These are phyloP conservation scores for Penicillium sp. DNA, from an alignment of 2,329 filamentous ascomycete species.

Conservation along the genomic window DNA sequence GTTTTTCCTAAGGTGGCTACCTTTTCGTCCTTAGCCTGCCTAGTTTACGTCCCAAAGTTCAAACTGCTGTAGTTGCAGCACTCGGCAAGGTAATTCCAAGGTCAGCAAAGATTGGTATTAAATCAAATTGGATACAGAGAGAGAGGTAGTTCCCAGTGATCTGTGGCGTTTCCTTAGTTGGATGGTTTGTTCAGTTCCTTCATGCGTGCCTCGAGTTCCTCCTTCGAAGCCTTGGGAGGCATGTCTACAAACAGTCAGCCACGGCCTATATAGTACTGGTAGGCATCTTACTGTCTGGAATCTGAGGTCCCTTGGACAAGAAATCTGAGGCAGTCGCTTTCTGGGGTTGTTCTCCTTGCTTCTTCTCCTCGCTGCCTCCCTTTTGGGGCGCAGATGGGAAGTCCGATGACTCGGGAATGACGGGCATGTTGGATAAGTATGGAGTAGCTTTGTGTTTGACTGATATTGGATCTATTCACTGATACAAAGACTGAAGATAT, in stretches of 20 bases:
- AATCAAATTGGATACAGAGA: not conserved
- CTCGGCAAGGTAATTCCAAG: not conserved
- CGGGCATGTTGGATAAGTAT: slow-evolving; percentile 26
- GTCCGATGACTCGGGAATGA: slow-evolving; percentile 29
- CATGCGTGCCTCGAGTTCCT: slow-evolving; percentile 63
- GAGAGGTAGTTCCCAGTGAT: not conserved
- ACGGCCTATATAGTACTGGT: not conserved
- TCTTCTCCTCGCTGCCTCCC: slow-evolving; percentile 20
- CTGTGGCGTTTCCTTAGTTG: not conserved
- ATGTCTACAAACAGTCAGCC: slow-evolving; percentile 30
- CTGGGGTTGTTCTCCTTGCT: slow-evolving; percentile 33
- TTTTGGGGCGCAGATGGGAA: slow-evolving; percentile 22
- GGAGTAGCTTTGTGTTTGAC: not conserved
- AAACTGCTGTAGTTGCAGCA: not conserved
- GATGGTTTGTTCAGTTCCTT: slow-evolving; percentile 55
- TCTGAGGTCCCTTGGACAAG: slow-evolving; percentile 46
- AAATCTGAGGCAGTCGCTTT: slow-evolving; percentile 36
- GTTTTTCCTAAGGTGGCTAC: not conserved
- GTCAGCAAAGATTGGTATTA: not conserved
- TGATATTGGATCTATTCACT: not conserved
- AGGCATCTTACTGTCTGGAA: slow-evolving; percentile 38
- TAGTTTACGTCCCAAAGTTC: not conserved
- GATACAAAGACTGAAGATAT: not conserved
- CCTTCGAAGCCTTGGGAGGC: slow-evolving; percentile 52
- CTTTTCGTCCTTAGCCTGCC: not conserved